Evolutionary conservation across 2,329 filamentous ascomycete species (phyloP), one percentile per base, ranked within the genome.

Genomic region (Bimuria novae-zelandiae): DNA sequence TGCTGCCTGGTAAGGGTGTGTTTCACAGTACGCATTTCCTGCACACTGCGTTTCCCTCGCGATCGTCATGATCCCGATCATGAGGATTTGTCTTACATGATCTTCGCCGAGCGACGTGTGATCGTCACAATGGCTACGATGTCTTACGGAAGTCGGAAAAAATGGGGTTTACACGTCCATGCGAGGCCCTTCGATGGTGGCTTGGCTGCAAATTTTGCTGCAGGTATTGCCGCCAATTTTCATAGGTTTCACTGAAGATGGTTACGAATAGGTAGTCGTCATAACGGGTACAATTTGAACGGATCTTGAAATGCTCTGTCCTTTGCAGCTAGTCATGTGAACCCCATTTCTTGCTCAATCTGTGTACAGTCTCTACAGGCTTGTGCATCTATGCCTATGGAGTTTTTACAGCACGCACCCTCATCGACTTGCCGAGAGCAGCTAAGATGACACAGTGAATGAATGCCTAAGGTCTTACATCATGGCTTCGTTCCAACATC

Each of bases 1-100:
- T 16, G 62, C 43, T 19, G 54, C 62, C 7, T 72, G 69, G 70
- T 71, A 70, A 55, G 45, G 25, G 46, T 16, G 5, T 29, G 27
- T 7, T 35, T 41, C n/a, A n/a, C 23, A 25, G 6, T 11, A 10
- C 8, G 36, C 12, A 14, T 22, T 23, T 21, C 10, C 35, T 16
- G 8, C 42, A 19, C 21, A 14, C 5, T 12, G 35, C 25, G 35
- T 16, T 36, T 48, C 21, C 33, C 2, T 22, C n/a, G 16, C 37
- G 27, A 53, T 39, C 36, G 43, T 48, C 22, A 17, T 21, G 41
- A 16, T n/a, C 17, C 7, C 27, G 19, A 22, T 19, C n/a, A 6
- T 33, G 25, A n/a, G 22, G 19, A 5, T 27, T 16, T 11, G 14
- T 30, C 27, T 25, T 16, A 23, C 29, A 35, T 16, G 10, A 33